Evolutionary conservation across 495 filamentous ascomycete species (phyloP).

Genomic region (Hypoxylon trugodes): DNA sequence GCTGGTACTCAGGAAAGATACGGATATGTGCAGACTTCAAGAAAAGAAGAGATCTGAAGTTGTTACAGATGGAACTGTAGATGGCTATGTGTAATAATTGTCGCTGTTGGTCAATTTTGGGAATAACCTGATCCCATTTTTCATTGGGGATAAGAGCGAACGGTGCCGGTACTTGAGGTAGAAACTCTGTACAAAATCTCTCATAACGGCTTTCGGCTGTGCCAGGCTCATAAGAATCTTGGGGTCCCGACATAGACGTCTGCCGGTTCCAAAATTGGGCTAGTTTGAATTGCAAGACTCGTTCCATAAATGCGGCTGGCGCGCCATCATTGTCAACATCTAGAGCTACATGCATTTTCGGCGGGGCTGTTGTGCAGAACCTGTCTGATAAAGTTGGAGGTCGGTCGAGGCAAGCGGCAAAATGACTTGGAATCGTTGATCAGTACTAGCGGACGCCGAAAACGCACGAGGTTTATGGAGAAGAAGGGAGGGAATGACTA

Average conservation of each 20-base stretch:
- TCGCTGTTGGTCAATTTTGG: conserved; percentile 36
- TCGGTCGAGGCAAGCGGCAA: too few species aligned
- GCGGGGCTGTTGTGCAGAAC: neutral
- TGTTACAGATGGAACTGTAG: conserved; percentile 41
- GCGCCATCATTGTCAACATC: neutral
- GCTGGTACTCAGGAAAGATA: conserved; percentile 30
- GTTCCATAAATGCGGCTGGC: conserved; percentile 39
- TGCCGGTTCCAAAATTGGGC: conserved; percentile 36
- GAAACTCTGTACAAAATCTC: conserved; percentile 35
- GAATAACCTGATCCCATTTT: conserved; percentile 37
- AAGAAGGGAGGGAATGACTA: too few species aligned
- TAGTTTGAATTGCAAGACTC: conserved; percentile 36
- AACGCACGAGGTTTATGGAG: neutral
- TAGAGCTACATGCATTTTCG: neutral
- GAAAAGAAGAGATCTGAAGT: conserved; percentile 37
- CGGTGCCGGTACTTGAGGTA: conserved; percentile 28
- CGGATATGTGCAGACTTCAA: conserved; percentile 7
- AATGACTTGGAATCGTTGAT: too few species aligned
- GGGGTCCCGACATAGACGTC: neutral
- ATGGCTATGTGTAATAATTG: conserved; percentile 42
- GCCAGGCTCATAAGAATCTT: conserved; percentile 28
- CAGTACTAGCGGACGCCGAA: too few species aligned
- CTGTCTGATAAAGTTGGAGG: conserved; percentile 1
- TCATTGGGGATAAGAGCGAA: conserved; percentile 36
- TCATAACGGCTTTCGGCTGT: conserved; percentile 40